Base-by-base conservation (phyloP, 2,329 filamentous ascomycete genomes). In the Ascochyta clinopodiicola region DNA sequence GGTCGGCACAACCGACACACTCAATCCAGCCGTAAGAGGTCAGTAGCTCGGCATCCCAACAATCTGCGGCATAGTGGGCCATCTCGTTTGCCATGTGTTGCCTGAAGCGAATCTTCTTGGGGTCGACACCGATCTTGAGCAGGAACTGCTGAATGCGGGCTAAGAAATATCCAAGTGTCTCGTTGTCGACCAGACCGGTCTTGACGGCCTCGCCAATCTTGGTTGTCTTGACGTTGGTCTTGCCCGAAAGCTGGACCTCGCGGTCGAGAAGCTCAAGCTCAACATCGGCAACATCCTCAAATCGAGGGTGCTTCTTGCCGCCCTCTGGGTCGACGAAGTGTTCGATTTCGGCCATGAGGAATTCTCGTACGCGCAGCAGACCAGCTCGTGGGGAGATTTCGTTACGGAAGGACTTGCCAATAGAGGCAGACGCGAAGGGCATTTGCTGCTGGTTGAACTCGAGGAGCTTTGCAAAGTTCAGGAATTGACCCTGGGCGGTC, bases 321-420 rank as follows among this genome's bases (percentile, higher is more conserved):
- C 92, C 87, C 71, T 95, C 84, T 10, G 95, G 95, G 71, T 99
- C 95, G 64, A 99, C 95, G 73, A 91, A 99, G 78, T 99, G 95
- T 81, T 99, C 95, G 67, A 99, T 96, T 79, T 99, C 95, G 22
- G 94, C 95, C 95, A 99, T 98, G 68, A 97, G 80, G 80, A 99
- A 98, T 77, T 99, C 95, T 68, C 95, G 91, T 38, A 99, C 95
- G 67, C 95, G 90, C 55, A 99, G 80, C 36, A 99, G 87, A 78
- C 95, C 95, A 61, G 91, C 86, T 51, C 95, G 87, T 9, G 95
- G 95, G 0, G 95, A 97, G 67, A 99, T 97, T 75, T 99, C 95
- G 75, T 99, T 99, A 70, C 95, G 88, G 85, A 96, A 98, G 1
- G 94, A 97, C 79, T 96, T 96, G 78, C 95, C 95, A 74, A 99